Percentiles rank a stretch among this genome's conserved stretches.
Evolutionary conservation across 2,329 filamentous ascomycete species (phyloP).

Genomic region (Monosporascus sp.): DNA sequence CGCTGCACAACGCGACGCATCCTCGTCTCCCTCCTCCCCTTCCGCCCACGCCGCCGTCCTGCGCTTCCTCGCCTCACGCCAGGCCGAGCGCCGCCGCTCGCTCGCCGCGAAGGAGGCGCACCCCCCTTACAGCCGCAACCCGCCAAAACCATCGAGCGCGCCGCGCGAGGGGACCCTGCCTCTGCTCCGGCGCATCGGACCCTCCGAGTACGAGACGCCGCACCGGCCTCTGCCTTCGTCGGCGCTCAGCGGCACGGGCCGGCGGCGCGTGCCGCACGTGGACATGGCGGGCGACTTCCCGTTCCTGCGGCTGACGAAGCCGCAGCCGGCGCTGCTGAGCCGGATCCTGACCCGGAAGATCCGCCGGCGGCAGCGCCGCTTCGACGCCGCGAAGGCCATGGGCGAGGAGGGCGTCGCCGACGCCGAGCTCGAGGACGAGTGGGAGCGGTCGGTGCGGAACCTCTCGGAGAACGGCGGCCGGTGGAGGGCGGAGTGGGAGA

Average conservation of each 20-base stretch:
- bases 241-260: conserved; percentile 40
- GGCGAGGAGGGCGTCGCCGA: conserved; percentile 25
- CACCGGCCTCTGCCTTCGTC: conserved; percentile 43
- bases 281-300: conserved; percentile 52
- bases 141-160: conserved; percentile 8
- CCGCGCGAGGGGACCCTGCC: conserved; percentile 20
- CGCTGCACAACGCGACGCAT: conserved; percentile 1
- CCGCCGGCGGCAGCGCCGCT: conserved; percentile 35
- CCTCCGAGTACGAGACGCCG: conserved; percentile 40
- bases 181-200: conserved; percentile 28
- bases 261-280: conserved; percentile 55
- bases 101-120: conserved; percentile 15
- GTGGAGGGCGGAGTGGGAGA: conserved; percentile 1
- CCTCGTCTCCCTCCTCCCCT: background rate
- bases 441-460: conserved; percentile 22
- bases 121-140: conserved; percentile 11
- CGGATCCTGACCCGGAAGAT: conserved; percentile 51
- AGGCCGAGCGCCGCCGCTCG: conserved; percentile 27
- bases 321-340: conserved; percentile 57
- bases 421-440: conserved; percentile 35
- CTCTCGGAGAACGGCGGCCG: conserved; percentile 5
- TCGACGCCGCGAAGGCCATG: conserved; percentile 29
- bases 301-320: conserved; percentile 63
- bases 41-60: conserved; percentile 39
- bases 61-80: conserved; percentile 32